Conservation (phyloP, 768 basidiomycete genomes). For the Russula vinacea region DNA sequence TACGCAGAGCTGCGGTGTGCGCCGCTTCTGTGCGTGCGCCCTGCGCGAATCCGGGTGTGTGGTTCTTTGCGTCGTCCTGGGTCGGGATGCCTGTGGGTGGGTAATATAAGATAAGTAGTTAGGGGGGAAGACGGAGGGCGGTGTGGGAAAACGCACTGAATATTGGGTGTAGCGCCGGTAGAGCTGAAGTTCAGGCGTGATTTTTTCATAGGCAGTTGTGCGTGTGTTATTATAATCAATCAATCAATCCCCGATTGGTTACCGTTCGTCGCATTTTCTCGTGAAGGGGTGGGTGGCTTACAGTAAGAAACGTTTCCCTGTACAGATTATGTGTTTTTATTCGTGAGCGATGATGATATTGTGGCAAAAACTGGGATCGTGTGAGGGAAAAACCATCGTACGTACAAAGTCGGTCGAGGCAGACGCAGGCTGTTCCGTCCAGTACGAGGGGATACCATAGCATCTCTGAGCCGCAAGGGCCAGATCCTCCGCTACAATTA, state of each 20-base stretch:
- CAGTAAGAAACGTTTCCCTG: conserved; percentile 31
- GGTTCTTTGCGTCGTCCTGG: conserved; percentile 19
- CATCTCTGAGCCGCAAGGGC: conserved; percentile 23
- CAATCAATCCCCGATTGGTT: not conserved
- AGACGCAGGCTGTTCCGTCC: conserved; percentile 1
- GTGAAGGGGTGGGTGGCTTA: not conserved
- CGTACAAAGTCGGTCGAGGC: conserved; percentile 31
- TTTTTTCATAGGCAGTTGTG: not conserved
- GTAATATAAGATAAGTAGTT: no score
- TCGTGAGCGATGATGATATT: not conserved
- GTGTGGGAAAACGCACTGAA: conserved; percentile 15
- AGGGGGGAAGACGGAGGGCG: not conserved
- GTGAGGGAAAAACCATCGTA: not conserved
- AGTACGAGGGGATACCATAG: conserved; percentile 23
- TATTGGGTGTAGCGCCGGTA: conserved; percentile 27
- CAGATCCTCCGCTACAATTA: conserved; percentile 25
- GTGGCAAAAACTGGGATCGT: not conserved
- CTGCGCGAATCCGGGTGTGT: conserved; percentile 26
- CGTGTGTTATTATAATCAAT: not conserved
- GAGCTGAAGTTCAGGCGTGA: conserved; percentile 4
- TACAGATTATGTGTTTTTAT: not conserved
- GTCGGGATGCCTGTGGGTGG: conserved; percentile 20
- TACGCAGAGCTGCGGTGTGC: conserved; percentile 23
- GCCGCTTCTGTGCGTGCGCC: conserved; percentile 26
- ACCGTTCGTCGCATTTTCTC: not conserved